phyloP scores from a whole-genome alignment of 2,329 filamentous ascomycete species.

The Calonectria hongkongensis region DNA sequence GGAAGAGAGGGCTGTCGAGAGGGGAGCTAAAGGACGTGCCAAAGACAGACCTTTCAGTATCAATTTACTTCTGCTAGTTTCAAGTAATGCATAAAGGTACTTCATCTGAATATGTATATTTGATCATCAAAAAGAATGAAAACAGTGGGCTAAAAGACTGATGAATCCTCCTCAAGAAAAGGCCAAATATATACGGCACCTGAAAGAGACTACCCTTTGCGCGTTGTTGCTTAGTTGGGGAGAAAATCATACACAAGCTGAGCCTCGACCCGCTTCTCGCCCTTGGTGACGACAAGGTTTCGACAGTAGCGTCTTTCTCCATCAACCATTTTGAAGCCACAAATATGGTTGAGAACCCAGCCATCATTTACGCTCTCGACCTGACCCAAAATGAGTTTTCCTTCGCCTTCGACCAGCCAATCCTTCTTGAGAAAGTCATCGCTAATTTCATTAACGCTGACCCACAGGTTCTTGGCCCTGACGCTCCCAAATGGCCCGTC shows the following conservation, averaged over 20 bases:
- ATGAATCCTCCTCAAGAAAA: too few species aligned
- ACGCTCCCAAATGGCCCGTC: conserved; percentile 89
- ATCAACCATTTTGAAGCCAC: conserved; percentile 75
- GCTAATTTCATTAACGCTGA: conserved; percentile 67
- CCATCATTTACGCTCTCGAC: conserved; percentile 72
- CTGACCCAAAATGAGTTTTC: conserved; percentile 78
- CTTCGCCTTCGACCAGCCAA: conserved; percentile 77
- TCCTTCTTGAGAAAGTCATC: conserved; percentile 74
- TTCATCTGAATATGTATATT: too few species aligned
- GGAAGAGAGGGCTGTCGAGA: too few species aligned
- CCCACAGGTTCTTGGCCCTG: conserved; percentile 74
- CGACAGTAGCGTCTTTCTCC: conserved; percentile 72
- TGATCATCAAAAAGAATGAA: too few species aligned
- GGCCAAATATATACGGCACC: too few species aligned
- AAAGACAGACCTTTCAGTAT: too few species aligned
- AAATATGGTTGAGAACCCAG: conserved; percentile 76
- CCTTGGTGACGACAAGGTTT: conserved; percentile 73
- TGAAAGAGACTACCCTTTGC: too few species aligned
- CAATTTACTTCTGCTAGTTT: too few species aligned
- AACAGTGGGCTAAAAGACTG: too few species aligned
- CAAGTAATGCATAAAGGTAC: too few species aligned
- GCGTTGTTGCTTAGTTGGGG: neutral
- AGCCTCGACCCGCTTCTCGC: conserved; percentile 67
- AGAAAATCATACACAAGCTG: conserved; percentile 75
- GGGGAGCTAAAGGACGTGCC: too few species aligned